These are phyloP conservation scores for Entomortierella beljakovae DNA, from an alignment of 192 early-diverging fungal species.

Conservation along the genomic window DNA sequence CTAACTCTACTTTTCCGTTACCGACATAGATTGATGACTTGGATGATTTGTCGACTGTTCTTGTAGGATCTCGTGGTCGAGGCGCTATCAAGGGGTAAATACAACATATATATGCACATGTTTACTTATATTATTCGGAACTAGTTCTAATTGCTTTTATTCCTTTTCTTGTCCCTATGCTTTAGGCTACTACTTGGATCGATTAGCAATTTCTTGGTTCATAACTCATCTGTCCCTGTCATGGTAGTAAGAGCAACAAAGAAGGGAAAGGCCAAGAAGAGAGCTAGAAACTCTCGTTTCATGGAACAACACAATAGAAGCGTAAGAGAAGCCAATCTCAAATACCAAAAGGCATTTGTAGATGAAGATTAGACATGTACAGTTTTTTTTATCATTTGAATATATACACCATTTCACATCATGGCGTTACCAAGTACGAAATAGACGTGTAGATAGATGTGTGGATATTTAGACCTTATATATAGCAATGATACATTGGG, in stretches of 20 bases:
- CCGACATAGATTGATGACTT: conserved; percentile 54
- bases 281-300: conserved; percentile 13
- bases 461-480: no score
- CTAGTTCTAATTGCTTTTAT: no score
- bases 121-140: no score
- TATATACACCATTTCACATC: neutral
- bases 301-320: conserved; percentile 36
- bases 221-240: conserved; percentile 65
- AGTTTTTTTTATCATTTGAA: neutral
- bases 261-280: conserved; percentile 54
- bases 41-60: conserved; percentile 56
- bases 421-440: no score
- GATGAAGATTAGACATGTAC: conserved; percentile 8
- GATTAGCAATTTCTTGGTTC: conserved; percentile 64
- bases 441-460: no score
- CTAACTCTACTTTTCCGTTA: no score
- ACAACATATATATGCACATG: no score
- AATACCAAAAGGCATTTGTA: conserved; percentile 38
- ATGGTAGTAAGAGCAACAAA: conserved; percentile 59
- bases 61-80: conserved; percentile 60
- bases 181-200: conserved; percentile 61
- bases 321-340: conserved; percentile 40
- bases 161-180: neutral
- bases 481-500: no score
- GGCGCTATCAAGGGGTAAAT: conserved; percentile 58